Evolutionary conservation across 140 eudicot genomes (phyloP).

Genomic region (Flaveria floridana): DNA sequence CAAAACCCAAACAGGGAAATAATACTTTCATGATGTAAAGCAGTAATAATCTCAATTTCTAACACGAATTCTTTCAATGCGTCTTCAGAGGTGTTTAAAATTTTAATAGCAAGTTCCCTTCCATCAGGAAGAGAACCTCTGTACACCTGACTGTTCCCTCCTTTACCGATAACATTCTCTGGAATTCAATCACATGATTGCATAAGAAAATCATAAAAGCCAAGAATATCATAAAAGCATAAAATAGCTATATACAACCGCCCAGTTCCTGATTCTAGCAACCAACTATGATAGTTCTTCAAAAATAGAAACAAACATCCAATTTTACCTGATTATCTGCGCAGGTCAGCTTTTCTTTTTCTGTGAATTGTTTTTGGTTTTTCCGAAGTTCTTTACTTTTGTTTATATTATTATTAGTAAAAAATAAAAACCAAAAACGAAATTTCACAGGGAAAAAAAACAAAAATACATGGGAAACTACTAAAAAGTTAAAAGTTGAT

Average conservation of each 20-base stretch:
- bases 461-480: not conserved
- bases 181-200: constrained; percentile 25
- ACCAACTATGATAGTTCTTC: not conserved
- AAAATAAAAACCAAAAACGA: not conserved
- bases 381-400: not conserved
- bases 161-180: constrained; percentile 82
- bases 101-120: constrained; percentile 81
- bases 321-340: not conserved
- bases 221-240: not conserved
- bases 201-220: not conserved
- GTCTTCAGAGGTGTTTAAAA: constrained; percentile 64
- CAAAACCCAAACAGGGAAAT: constrained; percentile 83
- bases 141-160: constrained; percentile 84
- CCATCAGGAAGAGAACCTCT: constrained; percentile 83
- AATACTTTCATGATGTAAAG: constrained; percentile 82
- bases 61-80: constrained; percentile 60
- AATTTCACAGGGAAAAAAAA: not conserved
- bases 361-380: not conserved
- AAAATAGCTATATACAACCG: too few species aligned
- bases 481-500: not conserved
- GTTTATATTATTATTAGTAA: not conserved
- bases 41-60: constrained; percentile 81
- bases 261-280: too few species aligned
- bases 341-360: not conserved
- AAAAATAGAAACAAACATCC: not conserved